A percentile compares a stretch with the other conserved stretches of the same genome.
These are phyloP conservation scores for Arctium lappa DNA, from an alignment of 129 eudicot species.

Conservation along the genomic window DNA sequence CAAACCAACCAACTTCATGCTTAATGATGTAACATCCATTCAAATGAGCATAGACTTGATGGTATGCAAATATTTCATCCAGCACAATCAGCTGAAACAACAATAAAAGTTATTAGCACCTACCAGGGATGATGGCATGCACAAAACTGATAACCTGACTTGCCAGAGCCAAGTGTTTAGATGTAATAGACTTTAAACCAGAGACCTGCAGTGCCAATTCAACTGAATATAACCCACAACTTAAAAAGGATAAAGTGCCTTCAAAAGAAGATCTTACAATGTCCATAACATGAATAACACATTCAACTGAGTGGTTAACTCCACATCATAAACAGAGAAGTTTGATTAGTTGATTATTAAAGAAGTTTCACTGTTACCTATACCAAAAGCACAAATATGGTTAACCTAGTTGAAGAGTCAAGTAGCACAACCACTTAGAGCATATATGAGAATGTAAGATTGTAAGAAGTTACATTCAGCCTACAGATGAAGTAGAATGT, in stretches of 20 bases:
- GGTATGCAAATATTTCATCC: neutral
- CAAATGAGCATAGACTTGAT: neutral
- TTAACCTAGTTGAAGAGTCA: neutral
- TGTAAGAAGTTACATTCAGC: no score
- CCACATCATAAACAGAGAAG: neutral
- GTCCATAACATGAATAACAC: neutral
- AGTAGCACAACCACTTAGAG: neutral
- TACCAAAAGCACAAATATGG: neutral
- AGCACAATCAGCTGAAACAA: neutral
- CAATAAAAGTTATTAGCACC: slow-evolving; percentile 29
- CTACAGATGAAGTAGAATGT: no score
- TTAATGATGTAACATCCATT: neutral
- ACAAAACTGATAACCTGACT: slow-evolving; percentile 93
- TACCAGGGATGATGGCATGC: slow-evolving; percentile 89
- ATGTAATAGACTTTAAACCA: slow-evolving; percentile 91
- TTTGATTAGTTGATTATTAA: neutral
- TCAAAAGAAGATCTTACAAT: neutral
- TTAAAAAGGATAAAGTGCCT: slow-evolving; percentile 1
- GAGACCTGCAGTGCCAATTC: slow-evolving; percentile 63
- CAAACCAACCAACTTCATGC: no score
- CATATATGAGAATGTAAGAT: neutral
- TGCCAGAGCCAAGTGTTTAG: slow-evolving; percentile 95
- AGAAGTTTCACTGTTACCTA: neutral
- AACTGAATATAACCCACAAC: neutral
- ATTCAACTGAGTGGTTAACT: neutral